These are phyloP conservation scores for Hypoxylon crocopeplum DNA, from an alignment of 495 filamentous ascomycete genomes.

Conservation along the genomic window DNA sequence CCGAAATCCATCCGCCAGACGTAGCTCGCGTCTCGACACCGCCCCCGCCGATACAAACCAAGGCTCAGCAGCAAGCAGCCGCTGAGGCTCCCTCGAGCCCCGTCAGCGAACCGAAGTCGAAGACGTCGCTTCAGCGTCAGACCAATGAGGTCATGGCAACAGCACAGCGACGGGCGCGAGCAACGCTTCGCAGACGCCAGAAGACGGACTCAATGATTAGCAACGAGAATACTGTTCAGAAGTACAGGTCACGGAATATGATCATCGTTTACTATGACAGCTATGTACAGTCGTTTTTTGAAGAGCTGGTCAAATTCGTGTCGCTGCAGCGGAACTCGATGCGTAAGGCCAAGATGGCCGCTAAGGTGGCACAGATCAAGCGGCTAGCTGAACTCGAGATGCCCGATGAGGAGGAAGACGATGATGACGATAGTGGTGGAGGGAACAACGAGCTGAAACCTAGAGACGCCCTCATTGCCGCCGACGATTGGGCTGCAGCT, in stretches of 20 bases:
- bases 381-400: slow-evolving; percentile 59
- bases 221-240: slow-evolving; percentile 52
- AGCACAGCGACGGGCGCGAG: slow-evolving; percentile 51
- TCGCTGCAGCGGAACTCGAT: slow-evolving; percentile 81
- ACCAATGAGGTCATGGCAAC: slow-evolving; percentile 52
- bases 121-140: slow-evolving; percentile 57
- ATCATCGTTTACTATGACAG: slow-evolving; percentile 91
- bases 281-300: slow-evolving; percentile 79
- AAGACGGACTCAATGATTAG: slow-evolving; percentile 67
- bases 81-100: slow-evolving; percentile 40
- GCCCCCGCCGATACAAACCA: slow-evolving; percentile 23
- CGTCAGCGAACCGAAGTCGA: slow-evolving; percentile 41
- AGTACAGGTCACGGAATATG: slow-evolving; percentile 76
- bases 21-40: slow-evolving; percentile 17
- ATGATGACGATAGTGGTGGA: slow-evolving; percentile 31
- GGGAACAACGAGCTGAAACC: slow-evolving; percentile 32
- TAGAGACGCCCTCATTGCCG: slow-evolving; percentile 28
- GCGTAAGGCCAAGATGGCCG: slow-evolving; percentile 78
- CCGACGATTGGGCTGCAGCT: slow-evolving; percentile 2
- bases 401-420: slow-evolving; percentile 52
- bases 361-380: slow-evolving; percentile 63
- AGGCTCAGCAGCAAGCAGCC: slow-evolving; percentile 30
- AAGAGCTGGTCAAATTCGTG: slow-evolving; percentile 79
- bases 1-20: slow-evolving; percentile 38
- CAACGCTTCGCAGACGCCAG: slow-evolving; percentile 58